phyloP scores from a whole-genome alignment of 306 rosid species.

The Prunus padus region DNA sequence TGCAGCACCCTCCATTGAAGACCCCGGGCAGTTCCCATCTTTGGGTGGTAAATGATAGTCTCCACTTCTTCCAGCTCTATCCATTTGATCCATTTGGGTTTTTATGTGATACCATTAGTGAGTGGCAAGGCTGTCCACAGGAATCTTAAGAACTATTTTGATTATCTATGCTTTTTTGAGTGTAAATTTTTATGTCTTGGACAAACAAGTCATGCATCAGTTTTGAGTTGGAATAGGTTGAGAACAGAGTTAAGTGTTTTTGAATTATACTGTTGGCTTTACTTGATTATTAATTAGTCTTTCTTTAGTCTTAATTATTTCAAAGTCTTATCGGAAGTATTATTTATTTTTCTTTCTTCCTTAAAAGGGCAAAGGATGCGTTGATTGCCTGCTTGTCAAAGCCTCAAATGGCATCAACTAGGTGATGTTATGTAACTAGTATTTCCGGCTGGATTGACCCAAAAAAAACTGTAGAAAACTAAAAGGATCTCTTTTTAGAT shows the following conservation, averaged over 20 bases:
- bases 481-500: too few relatives aligned
- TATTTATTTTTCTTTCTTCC: too few relatives aligned
- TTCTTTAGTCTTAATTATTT: not conserved
- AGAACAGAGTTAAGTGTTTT: slow-evolving; percentile 19
- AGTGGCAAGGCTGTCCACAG: slow-evolving; percentile 29
- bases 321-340: too few relatives aligned
- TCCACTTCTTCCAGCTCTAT: slow-evolving; percentile 15
- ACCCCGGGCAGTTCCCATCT: slow-evolving; percentile 82
- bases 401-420: not conserved
- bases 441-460: not conserved
- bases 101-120: slow-evolving; percentile 27
- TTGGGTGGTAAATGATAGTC: slow-evolving; percentile 76
- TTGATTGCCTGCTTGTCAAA: not conserved
- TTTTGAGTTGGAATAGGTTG: slow-evolving; percentile 46
- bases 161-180: slow-evolving; percentile 31
- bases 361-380: too few relatives aligned
- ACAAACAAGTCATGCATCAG: slow-evolving; percentile 45
- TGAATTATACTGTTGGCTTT: slow-evolving; percentile 4
- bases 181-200: slow-evolving; percentile 46
- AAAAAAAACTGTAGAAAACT: too few relatives aligned
- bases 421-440: too few relatives aligned
- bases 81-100: slow-evolving; percentile 20
- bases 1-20: slow-evolving; percentile 82
- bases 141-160: slow-evolving; percentile 29
- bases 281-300: not conserved